phyloP scores from a whole-genome alignment of 2,329 filamentous ascomycete genomes.

The Diplodia sapinea region DNA sequence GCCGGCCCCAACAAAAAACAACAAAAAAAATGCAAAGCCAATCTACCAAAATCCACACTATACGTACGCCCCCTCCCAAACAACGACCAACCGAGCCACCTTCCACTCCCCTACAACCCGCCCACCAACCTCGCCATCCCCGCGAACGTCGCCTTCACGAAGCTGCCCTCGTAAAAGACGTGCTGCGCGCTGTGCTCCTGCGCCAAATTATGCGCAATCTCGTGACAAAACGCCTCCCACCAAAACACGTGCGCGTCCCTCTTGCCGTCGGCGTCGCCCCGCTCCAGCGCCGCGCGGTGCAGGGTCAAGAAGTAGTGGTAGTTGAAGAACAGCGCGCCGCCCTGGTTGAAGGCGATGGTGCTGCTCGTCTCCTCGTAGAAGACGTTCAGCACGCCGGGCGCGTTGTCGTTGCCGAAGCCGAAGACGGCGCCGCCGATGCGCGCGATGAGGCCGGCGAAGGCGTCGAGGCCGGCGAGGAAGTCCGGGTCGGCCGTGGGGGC shows the following conservation, averaged over 20 bases:
- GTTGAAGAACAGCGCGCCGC: constrained; percentile 92
- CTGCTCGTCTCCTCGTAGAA: constrained; percentile 56
- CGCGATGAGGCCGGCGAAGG: constrained; percentile 10
- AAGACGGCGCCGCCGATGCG: constrained; percentile 5
- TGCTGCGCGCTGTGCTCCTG: constrained; percentile 60
- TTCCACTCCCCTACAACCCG: neutral
- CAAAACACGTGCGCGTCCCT: constrained; percentile 81
- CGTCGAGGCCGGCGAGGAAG: constrained; percentile 7
- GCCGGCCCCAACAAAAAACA: neutral
- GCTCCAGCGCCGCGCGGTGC: constrained; percentile 60
- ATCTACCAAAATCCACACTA: neutral
- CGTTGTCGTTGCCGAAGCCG: neutral
- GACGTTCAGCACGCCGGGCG: constrained; percentile 63
- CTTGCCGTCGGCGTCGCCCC: constrained; percentile 12
- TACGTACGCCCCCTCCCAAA: neutral
- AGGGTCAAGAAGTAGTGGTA: constrained; percentile 83
- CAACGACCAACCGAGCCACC: neutral
- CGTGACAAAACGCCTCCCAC: constrained; percentile 96
- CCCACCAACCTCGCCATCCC: constrained; percentile 12
- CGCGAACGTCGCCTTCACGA: constrained; percentile 29
- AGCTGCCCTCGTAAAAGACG: constrained; percentile 30
- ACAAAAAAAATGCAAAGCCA: no score
- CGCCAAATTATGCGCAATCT: constrained; percentile 93
- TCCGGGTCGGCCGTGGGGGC: neutral
- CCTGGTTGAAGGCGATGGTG: constrained; percentile 82